Evolutionary conservation across 768 basidiomycete genomes (phyloP).

Genomic region (Suillus alpinus): DNA sequence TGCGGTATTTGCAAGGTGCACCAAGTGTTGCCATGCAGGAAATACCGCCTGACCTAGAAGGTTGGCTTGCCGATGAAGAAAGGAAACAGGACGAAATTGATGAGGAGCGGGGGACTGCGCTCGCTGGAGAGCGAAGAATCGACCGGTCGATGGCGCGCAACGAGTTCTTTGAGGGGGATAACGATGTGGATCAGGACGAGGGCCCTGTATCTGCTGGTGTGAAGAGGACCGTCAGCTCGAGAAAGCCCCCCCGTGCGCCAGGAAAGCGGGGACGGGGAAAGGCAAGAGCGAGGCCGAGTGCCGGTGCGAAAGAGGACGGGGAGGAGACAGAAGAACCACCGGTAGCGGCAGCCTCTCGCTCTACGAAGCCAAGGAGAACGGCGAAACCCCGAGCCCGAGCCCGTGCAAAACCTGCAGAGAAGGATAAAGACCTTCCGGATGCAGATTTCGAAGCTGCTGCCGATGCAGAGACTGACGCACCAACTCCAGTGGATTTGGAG

Average conservation of each 20-base stretch:
- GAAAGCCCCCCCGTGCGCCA: constrained; percentile 20
- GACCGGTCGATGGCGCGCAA: constrained; percentile 56
- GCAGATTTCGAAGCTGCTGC: constrained; percentile 28
- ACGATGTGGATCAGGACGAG: constrained; percentile 56
- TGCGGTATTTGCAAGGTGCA: constrained; percentile 91
- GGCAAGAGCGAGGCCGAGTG: constrained; percentile 31
- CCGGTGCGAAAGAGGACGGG: constrained; percentile 28
- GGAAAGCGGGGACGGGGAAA: constrained; percentile 31
- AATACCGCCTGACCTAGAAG: constrained; percentile 88
- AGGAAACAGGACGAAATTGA: constrained; percentile 63
- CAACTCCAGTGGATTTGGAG: constrained; percentile 37
- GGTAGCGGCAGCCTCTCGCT: constrained; percentile 21
- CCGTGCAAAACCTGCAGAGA: constrained; percentile 19
- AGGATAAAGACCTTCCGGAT: constrained; percentile 29
- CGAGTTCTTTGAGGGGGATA: constrained; percentile 73
- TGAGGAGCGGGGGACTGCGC: constrained; percentile 59
- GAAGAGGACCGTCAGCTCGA: constrained; percentile 14
- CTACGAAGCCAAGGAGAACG: constrained; percentile 32
- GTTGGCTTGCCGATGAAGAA: constrained; percentile 72
- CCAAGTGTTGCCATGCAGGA: constrained; percentile 97
- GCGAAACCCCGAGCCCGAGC: constrained; percentile 20
- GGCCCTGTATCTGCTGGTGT: constrained; percentile 30
- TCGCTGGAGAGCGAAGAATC: constrained; percentile 49
- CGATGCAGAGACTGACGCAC: constrained; percentile 32
- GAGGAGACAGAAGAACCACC: constrained; percentile 37